phyloP scores from a whole-genome alignment of 192 early-diverging fungal genomes.

The Coemansia sp. region DNA sequence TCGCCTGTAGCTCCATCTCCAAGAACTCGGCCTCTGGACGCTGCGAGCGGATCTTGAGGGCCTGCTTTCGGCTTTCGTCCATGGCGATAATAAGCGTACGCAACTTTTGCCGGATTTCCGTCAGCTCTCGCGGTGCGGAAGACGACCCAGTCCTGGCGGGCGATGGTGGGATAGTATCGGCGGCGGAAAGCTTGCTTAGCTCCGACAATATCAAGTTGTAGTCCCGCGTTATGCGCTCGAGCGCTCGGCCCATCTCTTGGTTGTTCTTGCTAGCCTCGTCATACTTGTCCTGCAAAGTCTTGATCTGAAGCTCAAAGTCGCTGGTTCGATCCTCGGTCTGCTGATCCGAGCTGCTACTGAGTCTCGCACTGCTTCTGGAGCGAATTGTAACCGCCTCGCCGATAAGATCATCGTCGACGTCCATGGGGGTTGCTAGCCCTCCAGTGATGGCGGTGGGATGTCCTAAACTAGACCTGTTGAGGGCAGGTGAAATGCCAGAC shows the following conservation, averaged over 20 bases:
- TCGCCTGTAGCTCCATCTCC: conserved; percentile 52
- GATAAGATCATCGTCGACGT: conserved; percentile 14
- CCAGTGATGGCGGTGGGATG: background rate
- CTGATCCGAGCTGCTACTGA: background rate
- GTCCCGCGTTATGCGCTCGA: conserved; percentile 44
- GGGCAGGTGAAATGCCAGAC: background rate
- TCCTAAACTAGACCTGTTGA: background rate
- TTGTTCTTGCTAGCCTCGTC: conserved; percentile 18
- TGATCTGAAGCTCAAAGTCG: conserved; percentile 16
- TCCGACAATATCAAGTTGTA: conserved; percentile 30
- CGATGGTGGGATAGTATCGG: conserved; percentile 37
- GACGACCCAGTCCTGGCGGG: conserved; percentile 21
- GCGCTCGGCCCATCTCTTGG: conserved; percentile 31
- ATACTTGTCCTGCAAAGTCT: conserved; percentile 18
- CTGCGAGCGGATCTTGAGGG: conserved; percentile 48
- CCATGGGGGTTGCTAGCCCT: conserved; percentile 17
- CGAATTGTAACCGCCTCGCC: background rate
- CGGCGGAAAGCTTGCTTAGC: conserved; percentile 38
- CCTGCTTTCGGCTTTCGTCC: conserved; percentile 38
- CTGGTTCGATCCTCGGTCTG: background rate
- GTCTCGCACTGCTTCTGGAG: background rate
- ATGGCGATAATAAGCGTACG: conserved; percentile 45
- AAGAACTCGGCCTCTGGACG: conserved; percentile 53
- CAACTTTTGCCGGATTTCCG: conserved; percentile 44
- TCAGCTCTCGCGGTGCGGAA: conserved; percentile 35